Percentiles rank a stretch among this genome's conserved stretches.
Conservation (phyloP, 106 monocot species). For the Apostasia ramifera region DNA sequence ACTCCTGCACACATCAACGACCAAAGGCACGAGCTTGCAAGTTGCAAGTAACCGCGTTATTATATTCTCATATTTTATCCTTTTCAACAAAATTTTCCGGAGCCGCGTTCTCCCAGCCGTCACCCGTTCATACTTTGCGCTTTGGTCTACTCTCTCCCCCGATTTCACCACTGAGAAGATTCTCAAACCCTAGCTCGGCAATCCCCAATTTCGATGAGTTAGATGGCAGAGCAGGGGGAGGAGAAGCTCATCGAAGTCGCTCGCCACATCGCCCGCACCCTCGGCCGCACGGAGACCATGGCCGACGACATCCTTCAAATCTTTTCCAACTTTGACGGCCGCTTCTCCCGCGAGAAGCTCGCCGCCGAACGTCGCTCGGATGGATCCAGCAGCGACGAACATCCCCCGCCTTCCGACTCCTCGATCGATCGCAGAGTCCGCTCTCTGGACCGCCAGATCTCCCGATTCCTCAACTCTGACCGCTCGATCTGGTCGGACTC, state of each 20-base stretch:
- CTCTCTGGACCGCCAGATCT: constrained; percentile 51
- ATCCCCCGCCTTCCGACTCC: neutral
- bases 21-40: no score
- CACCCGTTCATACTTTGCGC: neutral
- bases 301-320: constrained; percentile 76
- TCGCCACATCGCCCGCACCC: constrained; percentile 68
- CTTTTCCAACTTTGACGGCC: constrained; percentile 80
- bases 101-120: neutral
- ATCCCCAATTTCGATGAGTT: neutral
- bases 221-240: constrained; percentile 52
- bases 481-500: constrained; percentile 81
- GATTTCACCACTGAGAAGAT: neutral
- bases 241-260: constrained; percentile 82
- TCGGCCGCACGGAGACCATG: constrained; percentile 81
- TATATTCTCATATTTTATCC: no score
- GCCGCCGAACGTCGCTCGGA: constrained; percentile 10
- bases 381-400: constrained; percentile 12
- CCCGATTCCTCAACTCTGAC: constrained; percentile 30
- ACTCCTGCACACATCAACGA: no score
- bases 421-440: constrained; percentile 30
- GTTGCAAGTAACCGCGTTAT: no score
- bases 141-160: neutral
- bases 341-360: constrained; percentile 78
- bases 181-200: neutral
- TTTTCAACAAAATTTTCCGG: neutral